Percentiles rank a stretch among this genome's conserved stretches.
These are phyloP conservation scores for Flammula alnicola DNA, from an alignment of 1,284 basidiomycete genomes.

Conservation along the genomic window DNA sequence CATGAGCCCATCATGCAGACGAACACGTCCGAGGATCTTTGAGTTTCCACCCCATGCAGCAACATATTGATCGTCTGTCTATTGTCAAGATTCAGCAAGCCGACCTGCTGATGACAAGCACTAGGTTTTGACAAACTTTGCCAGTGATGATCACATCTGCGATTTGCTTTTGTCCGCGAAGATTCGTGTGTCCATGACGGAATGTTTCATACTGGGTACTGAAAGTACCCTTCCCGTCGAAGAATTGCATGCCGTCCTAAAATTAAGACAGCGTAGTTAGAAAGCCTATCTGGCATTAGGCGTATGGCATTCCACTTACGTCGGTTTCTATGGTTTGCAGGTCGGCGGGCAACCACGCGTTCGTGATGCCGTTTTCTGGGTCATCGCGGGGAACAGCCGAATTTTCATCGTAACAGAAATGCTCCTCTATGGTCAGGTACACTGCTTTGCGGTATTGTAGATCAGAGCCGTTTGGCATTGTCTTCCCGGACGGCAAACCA, in stretches of 20 bases:
- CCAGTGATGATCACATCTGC: slow-evolving; percentile 57
- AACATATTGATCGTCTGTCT: slow-evolving; percentile 52
- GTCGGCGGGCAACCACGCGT: slow-evolving; percentile 51
- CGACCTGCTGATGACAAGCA: neutral
- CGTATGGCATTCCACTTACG: slow-evolving; percentile 31
- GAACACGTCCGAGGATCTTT: slow-evolving; percentile 50
- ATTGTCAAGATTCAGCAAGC: slow-evolving; percentile 7
- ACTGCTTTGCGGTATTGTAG: slow-evolving; percentile 43
- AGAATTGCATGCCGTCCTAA: slow-evolving; percentile 48
- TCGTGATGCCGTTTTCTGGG: slow-evolving; percentile 32
- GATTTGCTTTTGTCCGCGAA: slow-evolving; percentile 23
- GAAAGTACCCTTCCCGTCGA: slow-evolving; percentile 38
- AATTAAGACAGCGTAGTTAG: slow-evolving; percentile 5
- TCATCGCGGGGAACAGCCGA: slow-evolving; percentile 29
- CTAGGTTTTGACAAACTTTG: slow-evolving; percentile 37
- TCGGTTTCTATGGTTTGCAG: slow-evolving; percentile 38
- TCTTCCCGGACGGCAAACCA: too few relatives aligned
- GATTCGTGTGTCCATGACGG: slow-evolving; percentile 24
- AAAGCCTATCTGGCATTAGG: neutral
- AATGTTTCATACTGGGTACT: slow-evolving; percentile 41
- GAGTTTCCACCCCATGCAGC: slow-evolving; percentile 52
- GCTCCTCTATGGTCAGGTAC: slow-evolving; percentile 50
- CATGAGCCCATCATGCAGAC: slow-evolving; percentile 55
- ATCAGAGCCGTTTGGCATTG: neutral
- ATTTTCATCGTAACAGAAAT: slow-evolving; percentile 39